Base-by-base conservation (phyloP, 1,284 basidiomycete species). In the Puccinia coronata region DNA sequence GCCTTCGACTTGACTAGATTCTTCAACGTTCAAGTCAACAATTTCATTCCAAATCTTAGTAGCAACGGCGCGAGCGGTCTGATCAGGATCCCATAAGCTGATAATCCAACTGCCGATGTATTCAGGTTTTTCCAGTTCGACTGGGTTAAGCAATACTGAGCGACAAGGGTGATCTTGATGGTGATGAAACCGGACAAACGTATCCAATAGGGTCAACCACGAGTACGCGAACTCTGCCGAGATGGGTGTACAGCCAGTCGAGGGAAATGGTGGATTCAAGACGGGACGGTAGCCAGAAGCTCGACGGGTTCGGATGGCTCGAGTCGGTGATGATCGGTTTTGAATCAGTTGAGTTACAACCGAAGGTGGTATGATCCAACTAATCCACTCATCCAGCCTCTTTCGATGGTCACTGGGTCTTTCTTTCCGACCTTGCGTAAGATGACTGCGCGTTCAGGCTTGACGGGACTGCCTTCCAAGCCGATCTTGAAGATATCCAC, bases 371-470 rank as follows among this genome's bases (percentile, higher is more conserved):
- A n/a, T 53, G 20, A 73, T 41, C 80, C 80, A 81, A 59, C n/a
- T 51, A 18, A 75, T 31, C 80, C 71, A 81, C 67, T 81, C 80
- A 34, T 74, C 72, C 25, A 81, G 53, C 80, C 72, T 65, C 80
- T 71, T 53, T 81, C 80, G 28, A 81, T 75, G 28, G 80, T 81
- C 28, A 75, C 53, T 36, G 80, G 80, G 53, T 81, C 80, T 57
- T 81, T 81, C 55, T 81, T 81, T 39, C 57, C 70, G 36, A 81
- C 51, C 36, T 81, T 75, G 11, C 80, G 59, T 36, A 81, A 36
- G 36, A 59, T 74, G 0, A 81, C 63, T 20, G 73, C 72, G 1
- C 71, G 71, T 59, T 81, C 71, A 67, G 80, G 80, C 51, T 65
- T 12, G 49, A 81, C 72, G 8, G 63, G 51, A 69, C 72, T 81